Conservation (phyloP, 2,329 filamentous ascomycete genomes). For the Lasiodiplodia sp. region DNA sequence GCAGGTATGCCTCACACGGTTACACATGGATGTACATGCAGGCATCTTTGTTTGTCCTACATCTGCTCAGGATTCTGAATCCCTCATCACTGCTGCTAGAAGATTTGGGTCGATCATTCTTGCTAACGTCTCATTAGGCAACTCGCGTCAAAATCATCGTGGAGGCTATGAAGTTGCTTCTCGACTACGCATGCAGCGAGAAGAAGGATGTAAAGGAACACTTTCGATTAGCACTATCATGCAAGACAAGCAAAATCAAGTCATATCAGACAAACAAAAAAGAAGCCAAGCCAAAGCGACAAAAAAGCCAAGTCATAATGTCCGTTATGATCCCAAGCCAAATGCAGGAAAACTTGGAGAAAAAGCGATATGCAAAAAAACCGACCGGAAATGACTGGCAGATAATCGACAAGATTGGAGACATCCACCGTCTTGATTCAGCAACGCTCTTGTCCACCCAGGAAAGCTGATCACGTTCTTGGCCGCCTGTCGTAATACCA, state of each 20-base stretch:
- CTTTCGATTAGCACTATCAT: neutral
- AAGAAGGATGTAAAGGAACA: neutral
- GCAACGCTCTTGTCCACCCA: conserved; percentile 23
- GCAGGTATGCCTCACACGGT: neutral
- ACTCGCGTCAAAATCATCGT: neutral
- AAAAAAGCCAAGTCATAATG: neutral
- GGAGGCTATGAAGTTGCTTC: neutral
- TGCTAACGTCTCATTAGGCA: neutral
- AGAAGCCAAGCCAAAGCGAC: neutral
- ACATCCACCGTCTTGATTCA: neutral
- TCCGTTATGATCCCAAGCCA: neutral
- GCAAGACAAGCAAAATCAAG: neutral
- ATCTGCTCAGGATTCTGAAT: neutral
- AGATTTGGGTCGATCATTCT: neutral
- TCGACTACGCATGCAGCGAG: neutral
- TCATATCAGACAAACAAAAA: neutral
- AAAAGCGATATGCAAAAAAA: neutral
- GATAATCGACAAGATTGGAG: neutral
- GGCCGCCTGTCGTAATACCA: neutral
- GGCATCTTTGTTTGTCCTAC: neutral
- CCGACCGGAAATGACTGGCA: neutral
- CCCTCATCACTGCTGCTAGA: neutral
- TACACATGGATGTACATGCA: neutral
- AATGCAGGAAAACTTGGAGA: neutral
- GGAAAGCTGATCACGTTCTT: neutral